These are phyloP conservation scores for Moesziomyces sp. DNA, from an alignment of 1,284 basidiomycete species.

Conservation along the genomic window DNA sequence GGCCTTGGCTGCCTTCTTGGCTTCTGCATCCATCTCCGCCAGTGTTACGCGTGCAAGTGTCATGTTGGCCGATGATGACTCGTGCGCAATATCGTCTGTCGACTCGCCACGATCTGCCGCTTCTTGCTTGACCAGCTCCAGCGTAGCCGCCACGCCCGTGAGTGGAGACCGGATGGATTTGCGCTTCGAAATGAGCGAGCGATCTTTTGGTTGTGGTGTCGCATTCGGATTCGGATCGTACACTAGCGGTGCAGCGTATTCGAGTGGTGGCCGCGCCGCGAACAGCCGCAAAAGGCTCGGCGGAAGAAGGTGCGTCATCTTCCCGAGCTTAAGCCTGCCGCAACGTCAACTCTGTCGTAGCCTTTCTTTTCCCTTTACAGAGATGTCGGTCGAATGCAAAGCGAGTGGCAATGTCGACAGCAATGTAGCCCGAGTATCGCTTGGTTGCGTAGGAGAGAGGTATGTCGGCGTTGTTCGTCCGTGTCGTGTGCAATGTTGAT, in stretches of 20 bases:
- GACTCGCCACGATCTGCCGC: constrained; percentile 56
- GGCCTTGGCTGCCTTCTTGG: constrained; percentile 20
- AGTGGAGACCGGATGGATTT: constrained; percentile 40
- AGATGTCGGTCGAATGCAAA: too few relatives aligned
- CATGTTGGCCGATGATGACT: constrained; percentile 10
- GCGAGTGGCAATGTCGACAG: too few relatives aligned
- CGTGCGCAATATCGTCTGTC: constrained; percentile 55
- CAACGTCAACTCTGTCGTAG: too few relatives aligned
- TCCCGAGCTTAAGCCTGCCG: neutral
- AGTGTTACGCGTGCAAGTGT: constrained; percentile 54
- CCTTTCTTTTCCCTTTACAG: too few relatives aligned
- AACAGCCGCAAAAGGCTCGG: constrained; percentile 65
- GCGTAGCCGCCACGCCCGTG: constrained; percentile 55
- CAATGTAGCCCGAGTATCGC: too few relatives aligned
- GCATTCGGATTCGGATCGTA: constrained; percentile 51
- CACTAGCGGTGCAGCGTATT: constrained; percentile 44
- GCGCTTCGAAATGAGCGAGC: constrained; percentile 18
- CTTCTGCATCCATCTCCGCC: constrained; percentile 52
- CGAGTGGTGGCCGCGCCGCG: constrained; percentile 57
- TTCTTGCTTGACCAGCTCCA: constrained; percentile 60
- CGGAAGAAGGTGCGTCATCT: constrained; percentile 66
- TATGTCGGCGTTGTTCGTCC: too few relatives aligned
- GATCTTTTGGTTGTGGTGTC: constrained; percentile 28
- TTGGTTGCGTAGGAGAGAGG: too few relatives aligned
- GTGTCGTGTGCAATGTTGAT: too few relatives aligned